A percentile compares a stretch with the other conserved stretches of the same genome.
Conservation (phyloP, 805 yeast species). For the Dipodascus geniculatus region DNA sequence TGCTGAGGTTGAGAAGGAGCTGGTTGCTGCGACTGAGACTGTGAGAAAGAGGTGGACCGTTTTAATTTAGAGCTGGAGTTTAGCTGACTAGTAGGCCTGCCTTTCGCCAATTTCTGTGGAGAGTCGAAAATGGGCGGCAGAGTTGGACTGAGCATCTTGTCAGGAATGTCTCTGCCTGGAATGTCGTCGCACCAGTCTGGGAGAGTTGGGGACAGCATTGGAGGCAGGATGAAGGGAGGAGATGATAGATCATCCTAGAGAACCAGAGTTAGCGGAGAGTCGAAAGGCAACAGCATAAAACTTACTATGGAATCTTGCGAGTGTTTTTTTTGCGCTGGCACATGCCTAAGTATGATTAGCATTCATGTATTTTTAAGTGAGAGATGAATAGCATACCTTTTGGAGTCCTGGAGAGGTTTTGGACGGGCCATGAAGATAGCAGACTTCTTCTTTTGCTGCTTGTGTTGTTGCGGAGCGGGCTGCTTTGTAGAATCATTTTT, state of each 20-base stretch:
- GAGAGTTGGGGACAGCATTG: conserved; percentile 28
- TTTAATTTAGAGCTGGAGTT: not conserved
- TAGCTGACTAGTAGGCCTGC: not conserved
- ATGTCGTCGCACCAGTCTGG: conserved; percentile 23
- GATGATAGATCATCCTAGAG: not conserved
- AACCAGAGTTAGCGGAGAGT: not conserved
- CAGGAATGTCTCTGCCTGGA: conserved; percentile 10
- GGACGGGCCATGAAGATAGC: not conserved
- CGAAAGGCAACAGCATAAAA: not conserved
- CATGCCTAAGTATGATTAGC: not conserved
- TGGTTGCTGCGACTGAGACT: not conserved
- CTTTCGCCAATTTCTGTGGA: not conserved
- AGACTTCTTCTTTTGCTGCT: not conserved
- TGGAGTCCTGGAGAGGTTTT: not conserved
- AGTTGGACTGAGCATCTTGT: conserved; percentile 29
- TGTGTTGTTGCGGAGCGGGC: not conserved
- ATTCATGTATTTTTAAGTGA: not conserved
- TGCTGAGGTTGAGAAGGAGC: not conserved
- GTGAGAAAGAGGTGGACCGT: not conserved
- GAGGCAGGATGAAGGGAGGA: conserved; percentile 19
- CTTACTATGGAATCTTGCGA: not conserved
- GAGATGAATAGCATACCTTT: not conserved
- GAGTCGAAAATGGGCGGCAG: conserved; percentile 25
- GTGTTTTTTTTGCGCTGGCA: not conserved
- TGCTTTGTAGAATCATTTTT: not conserved